These are phyloP conservation scores for Allomyces macrogynus DNA, from an alignment of 192 early-diverging fungal genomes.

Conservation along the genomic window DNA sequence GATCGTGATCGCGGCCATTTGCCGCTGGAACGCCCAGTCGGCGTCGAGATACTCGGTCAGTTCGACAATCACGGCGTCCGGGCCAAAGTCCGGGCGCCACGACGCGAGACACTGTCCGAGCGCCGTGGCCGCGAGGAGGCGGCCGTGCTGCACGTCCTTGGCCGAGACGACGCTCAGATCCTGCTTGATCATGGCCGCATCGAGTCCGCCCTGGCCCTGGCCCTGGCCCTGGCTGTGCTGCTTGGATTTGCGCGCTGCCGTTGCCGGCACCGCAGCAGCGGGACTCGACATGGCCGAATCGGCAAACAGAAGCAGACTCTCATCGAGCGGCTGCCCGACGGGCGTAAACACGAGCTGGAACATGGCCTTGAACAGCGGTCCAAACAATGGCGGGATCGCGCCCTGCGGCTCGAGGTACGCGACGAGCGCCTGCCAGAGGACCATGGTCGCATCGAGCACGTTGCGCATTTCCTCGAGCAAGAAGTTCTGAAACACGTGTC, in stretches of 20 bases:
- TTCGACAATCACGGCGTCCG: slow-evolving; percentile 15
- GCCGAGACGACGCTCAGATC: slow-evolving; percentile 63
- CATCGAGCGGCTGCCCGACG: slow-evolving; percentile 55
- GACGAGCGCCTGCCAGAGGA: slow-evolving; percentile 48
- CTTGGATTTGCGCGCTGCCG: slow-evolving; percentile 7
- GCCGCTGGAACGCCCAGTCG: slow-evolving; percentile 53
- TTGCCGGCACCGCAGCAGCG: slow-evolving; percentile 2
- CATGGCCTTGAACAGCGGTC: slow-evolving; percentile 2
- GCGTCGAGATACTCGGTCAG: slow-evolving; percentile 42
- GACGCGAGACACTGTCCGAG: slow-evolving; percentile 51
- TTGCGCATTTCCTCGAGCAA: slow-evolving; percentile 55
- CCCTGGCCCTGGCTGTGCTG: slow-evolving; percentile 14
- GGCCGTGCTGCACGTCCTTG: slow-evolving; percentile 59
- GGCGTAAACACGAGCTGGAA: slow-evolving; percentile 67
- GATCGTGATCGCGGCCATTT: slow-evolving; percentile 48
- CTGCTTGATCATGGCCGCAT: slow-evolving; percentile 75
- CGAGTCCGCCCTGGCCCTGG: slow-evolving; percentile 41
- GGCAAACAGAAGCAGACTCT: slow-evolving; percentile 17
- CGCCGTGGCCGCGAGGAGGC: slow-evolving; percentile 51
- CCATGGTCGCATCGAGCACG: slow-evolving; percentile 33
- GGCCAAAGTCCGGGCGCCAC: slow-evolving; percentile 22
- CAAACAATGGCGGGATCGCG: background rate
- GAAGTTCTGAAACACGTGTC: slow-evolving; percentile 77
- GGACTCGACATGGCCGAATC: slow-evolving; percentile 1
- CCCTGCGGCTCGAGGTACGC: slow-evolving; percentile 5